A percentile compares a stretch with the other conserved stretches of the same genome.
Conservation (phyloP, 129 eudicot species). For the Ambrosia trifida region DNA sequence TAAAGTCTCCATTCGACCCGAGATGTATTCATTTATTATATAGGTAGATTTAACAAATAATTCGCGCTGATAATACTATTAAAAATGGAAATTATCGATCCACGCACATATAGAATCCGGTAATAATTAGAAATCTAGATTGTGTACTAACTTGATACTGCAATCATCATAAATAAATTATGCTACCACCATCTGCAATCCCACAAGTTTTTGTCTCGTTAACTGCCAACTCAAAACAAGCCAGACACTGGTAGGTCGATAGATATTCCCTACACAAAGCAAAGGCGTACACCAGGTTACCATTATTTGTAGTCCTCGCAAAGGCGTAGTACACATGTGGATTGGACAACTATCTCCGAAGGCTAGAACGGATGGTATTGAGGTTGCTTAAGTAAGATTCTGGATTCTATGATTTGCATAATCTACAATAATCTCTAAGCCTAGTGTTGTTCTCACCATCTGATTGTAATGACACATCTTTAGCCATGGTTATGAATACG, state of each 20-base stretch:
- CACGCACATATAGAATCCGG: too few species aligned
- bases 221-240: slow-evolving; percentile 50
- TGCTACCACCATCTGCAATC: slow-evolving; percentile 42
- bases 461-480: slow-evolving; percentile 39
- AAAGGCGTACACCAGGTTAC: slow-evolving; percentile 38
- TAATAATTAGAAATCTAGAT: too few species aligned
- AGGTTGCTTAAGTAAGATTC: slow-evolving; percentile 33
- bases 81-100: too few species aligned
- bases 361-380: slow-evolving; percentile 48
- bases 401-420: slow-evolving; percentile 12
- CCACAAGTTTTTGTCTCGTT: slow-evolving; percentile 38
- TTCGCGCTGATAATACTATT: too few species aligned
- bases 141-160: slow-evolving; percentile 41
- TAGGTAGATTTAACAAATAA: too few species aligned
- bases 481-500: background rate
- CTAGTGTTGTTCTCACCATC: slow-evolving; percentile 37
- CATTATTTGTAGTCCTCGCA: slow-evolving; percentile 31
- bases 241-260: slow-evolving; percentile 36
- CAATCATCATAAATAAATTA: slow-evolving; percentile 51
- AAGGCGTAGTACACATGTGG: slow-evolving; percentile 38
- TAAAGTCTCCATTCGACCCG: too few species aligned
- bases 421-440: slow-evolving; percentile 30
- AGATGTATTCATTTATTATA: too few species aligned
- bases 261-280: slow-evolving; percentile 53
- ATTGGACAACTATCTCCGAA: slow-evolving; percentile 38